Base-by-base conservation (phyloP, 163 green algal species). In the Scenedesmus sp. region DNA sequence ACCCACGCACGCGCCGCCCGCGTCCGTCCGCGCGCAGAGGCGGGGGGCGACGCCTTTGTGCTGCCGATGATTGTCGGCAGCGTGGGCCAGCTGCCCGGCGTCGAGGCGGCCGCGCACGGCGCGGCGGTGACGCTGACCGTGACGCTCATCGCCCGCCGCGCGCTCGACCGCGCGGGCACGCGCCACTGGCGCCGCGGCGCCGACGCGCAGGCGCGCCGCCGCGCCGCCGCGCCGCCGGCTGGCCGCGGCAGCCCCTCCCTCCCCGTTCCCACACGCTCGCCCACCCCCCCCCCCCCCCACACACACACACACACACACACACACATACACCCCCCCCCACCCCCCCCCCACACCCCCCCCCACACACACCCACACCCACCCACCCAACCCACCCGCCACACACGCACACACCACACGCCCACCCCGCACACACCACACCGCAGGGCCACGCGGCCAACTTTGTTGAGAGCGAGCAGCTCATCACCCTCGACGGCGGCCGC, bases 391-490 rank as follows among this genome's bases (percentile, higher is more conserved):
- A 18, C 18, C 48, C 15, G 18, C 48, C 44, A 10, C 39, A 47
- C 39, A 29, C 53, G 14, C 53, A 6, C 53, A 60, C 6, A 6
- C 14, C 53, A 47, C 39, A 47, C 39, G 10, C 39, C 7, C 39
- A 47, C 7, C 39, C 10, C 39, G 10, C 39, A 47, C 39, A 47
- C 39, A 15, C 39, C n/a, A n/a, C n/a, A 6, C 39, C 39, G 10
- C 29, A 85, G 70, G 92, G 92, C 54, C 57, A 74, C 33, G 92
- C 92, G 17, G 93, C 94, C 64, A 98, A 98, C 89, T 96, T 93
- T 83, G 94, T 97, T 28, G 94, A 98, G 88, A 96, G 89, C 24
- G 94, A 98, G 90, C 91, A 98, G 87, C 47, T 97, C 31, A 42
- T 97, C 66, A 54, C 57, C 24, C 47, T 94, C 24, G 74, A 91